Base-by-base conservation (phyloP, 2,329 filamentous ascomycete genomes). In the Ceratocystis cubensis region DNA sequence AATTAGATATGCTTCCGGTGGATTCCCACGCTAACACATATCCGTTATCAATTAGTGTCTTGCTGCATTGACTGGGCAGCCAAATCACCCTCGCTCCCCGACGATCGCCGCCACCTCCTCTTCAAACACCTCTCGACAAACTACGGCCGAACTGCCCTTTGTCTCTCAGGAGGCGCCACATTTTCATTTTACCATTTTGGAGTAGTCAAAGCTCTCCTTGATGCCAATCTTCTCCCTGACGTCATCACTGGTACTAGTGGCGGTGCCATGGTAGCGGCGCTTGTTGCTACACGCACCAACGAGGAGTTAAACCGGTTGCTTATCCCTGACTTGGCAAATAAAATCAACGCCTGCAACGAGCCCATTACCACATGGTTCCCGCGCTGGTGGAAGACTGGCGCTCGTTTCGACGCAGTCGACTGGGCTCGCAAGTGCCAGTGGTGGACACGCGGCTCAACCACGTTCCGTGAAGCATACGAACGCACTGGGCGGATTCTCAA, bases 141-240 rank as follows among this genome's bases (percentile, higher is more conserved):
- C 74, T 96, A 88, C 72, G 94, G 94, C 37, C 87, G 93, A 37
- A 96, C 93, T 5, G 94, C 94, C 0, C 80, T 99, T 2, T 99
- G 93, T 73, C 79, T 99, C 1, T 96, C 91, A 3, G 94, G 94
- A 1, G 94, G 94, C 0, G 94, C 93, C 2, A 89, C 89, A 0
- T 96, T 99, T 76, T 91, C 94, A 4, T 97, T 96, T 74, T 97
- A 97, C 74, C 94, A 99, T 74, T 91, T 96, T 70, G 94, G 94
- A 10, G 89, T 99, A 8, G 84, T 94, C 63, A 93, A 91, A 74
- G 93, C 92, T 7, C 81, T 97, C 3, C 79, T 97, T 5, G 94
- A 97, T 72, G 89, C 91, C 13, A 84, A 88, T 67, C 80, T 96
- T 1, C 78, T 99, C 0, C 94, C 94, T 0, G 88, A 95, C 69